phyloP scores from a whole-genome alignment of 805 yeast genomes.

The Metschnikowia similis region DNA sequence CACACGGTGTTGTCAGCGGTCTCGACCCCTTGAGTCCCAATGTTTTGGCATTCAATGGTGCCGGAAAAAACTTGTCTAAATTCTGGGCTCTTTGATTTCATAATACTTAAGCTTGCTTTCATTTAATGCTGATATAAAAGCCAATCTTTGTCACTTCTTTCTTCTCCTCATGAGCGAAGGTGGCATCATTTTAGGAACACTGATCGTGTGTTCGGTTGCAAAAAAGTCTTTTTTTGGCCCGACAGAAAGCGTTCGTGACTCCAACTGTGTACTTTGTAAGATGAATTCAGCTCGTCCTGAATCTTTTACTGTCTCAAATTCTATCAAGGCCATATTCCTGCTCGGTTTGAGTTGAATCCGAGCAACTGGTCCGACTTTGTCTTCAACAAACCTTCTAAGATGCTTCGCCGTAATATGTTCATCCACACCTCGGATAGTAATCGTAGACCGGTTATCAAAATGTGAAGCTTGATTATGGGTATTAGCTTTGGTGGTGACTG shows the following conservation, averaged over 20 bases:
- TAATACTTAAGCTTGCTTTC: neutral
- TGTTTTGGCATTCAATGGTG: constrained; percentile 40
- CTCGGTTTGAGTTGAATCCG: constrained; percentile 46
- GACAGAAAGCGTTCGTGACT: constrained; percentile 21
- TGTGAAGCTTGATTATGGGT: constrained; percentile 7
- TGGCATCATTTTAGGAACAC: constrained; percentile 15
- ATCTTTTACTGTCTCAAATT: constrained; percentile 36
- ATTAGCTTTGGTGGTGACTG: constrained; percentile 37
- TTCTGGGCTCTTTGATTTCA: constrained; percentile 13
- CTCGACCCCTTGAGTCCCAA: constrained; percentile 59
- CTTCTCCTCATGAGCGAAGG: constrained; percentile 15
- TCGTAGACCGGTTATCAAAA: constrained; percentile 18
- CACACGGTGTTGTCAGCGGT: constrained; percentile 44
- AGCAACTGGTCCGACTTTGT: constrained; percentile 29
- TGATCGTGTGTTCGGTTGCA: constrained; percentile 1
- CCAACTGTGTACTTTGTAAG: constrained; percentile 36
- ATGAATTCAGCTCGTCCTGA: constrained; percentile 51
- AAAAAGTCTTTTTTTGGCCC: constrained; percentile 13
- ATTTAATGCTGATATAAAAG: neutral
- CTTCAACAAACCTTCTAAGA: constrained; percentile 25
- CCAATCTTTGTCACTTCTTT: neutral
- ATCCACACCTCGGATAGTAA: constrained; percentile 22
- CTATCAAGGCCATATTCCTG: constrained; percentile 46
- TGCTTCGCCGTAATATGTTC: constrained; percentile 37
- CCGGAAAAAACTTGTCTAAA: constrained; percentile 14